A percentile compares a stretch with the other conserved stretches of the same genome.
Evolutionary conservation across 2,329 filamentous ascomycete genomes (phyloP).

Genomic region (Cadophora malorum): DNA sequence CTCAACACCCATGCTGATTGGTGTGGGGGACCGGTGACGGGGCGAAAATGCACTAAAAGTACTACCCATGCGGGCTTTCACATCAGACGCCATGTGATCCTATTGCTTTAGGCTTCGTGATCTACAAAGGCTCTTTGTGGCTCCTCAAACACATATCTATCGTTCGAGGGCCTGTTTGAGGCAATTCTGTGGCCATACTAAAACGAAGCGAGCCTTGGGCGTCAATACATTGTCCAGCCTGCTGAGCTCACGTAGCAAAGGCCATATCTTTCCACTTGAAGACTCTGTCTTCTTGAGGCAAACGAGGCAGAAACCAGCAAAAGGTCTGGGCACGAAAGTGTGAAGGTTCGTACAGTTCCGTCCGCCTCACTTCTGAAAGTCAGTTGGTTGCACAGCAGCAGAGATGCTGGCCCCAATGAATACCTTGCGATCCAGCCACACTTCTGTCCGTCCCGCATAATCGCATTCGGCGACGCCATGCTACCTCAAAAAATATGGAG

Average conservation of each 20-base stretch:
- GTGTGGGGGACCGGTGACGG: not conserved
- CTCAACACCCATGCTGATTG: not conserved
- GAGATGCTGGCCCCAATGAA: not conserved
- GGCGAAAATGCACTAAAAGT: not conserved
- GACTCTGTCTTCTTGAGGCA: not conserved
- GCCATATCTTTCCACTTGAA: not conserved
- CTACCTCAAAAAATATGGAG: not conserved
- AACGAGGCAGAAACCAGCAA: not conserved
- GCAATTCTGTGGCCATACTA: not conserved
- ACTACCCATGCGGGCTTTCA: not conserved
- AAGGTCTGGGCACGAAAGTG: not conserved
- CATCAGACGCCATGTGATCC: constrained; percentile 2
- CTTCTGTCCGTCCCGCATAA: not conserved
- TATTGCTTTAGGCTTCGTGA: not conserved
- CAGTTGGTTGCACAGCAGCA: not conserved
- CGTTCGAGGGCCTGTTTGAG: constrained; percentile 2
- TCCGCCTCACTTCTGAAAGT: not conserved
- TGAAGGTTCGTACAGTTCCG: not conserved
- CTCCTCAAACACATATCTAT: not conserved
- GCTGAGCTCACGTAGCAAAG: not conserved
- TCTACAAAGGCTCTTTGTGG: not conserved
- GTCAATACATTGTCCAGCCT: not conserved
- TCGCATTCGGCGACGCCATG: not conserved
- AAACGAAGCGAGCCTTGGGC: constrained; percentile 4
- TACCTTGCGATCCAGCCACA: not conserved